Evolutionary conservation across 176 grass and related monocot species (phyloP).

Genomic region (Zea mays): DNA sequence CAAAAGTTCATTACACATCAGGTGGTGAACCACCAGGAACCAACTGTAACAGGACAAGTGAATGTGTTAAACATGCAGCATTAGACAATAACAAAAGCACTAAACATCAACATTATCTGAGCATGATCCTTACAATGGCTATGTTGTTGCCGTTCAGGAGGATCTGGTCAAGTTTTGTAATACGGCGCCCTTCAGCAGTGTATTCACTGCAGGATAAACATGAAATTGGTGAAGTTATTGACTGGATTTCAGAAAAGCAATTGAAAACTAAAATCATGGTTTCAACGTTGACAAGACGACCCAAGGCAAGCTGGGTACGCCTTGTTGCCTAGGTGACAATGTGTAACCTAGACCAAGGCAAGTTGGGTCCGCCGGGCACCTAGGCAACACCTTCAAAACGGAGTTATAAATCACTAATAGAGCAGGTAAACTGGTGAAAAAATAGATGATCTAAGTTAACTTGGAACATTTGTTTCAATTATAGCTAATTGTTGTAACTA

Average conservation of each 20-base stretch:
- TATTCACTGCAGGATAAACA: slow-evolving; percentile 68
- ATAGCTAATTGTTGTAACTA: background rate
- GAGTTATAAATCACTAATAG: background rate
- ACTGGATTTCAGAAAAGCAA: background rate
- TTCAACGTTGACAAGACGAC: background rate
- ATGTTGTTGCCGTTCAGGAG: slow-evolving; percentile 98
- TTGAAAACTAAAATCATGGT: background rate
- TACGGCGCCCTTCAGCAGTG: slow-evolving; percentile 84
- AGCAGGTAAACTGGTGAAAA: background rate
- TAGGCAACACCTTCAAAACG: background rate
- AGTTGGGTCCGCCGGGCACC: background rate
- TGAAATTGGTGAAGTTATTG: background rate
- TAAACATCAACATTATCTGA: background rate
- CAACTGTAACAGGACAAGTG: slow-evolving; percentile 49
- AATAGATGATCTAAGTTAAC: background rate
- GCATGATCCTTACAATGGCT: slow-evolving; percentile 81
- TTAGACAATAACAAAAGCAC: background rate
- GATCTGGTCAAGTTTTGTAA: slow-evolving; percentile 97
- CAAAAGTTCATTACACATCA: slow-evolving; percentile 58
- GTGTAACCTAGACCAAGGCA: no score
- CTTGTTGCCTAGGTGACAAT: no score
- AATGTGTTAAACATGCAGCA: slow-evolving; percentile 33
- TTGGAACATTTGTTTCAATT: background rate
- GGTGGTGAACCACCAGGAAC: slow-evolving; percentile 94
- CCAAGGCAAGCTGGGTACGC: background rate